Percentiles rank a stretch among this genome's conserved stretches.
phyloP scores from a whole-genome alignment of 225 moss, liverwort and hornwort species.

The Takakia lepidozioides region DNA sequence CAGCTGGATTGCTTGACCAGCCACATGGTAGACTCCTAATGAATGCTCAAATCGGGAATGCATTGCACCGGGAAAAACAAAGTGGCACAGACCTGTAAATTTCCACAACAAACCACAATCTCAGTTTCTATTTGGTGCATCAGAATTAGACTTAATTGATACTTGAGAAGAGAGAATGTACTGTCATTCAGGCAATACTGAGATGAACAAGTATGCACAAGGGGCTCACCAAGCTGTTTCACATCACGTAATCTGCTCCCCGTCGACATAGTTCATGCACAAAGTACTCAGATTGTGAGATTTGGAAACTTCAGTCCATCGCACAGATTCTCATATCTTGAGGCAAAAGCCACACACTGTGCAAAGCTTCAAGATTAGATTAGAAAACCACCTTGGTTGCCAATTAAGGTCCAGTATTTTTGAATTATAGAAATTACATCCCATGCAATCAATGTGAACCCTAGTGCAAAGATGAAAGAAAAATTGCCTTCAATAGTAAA shows the following conservation, averaged over 20 bases:
- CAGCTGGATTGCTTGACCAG: constrained; percentile 69
- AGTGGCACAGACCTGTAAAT: constrained; percentile 74
- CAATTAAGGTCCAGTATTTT: background rate
- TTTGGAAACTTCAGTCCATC: background rate
- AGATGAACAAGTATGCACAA: background rate
- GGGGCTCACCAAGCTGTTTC: constrained; percentile 64
- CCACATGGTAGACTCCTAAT: constrained; percentile 81
- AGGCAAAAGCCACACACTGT: background rate
- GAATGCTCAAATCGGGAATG: constrained; percentile 95
- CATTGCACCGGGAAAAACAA: constrained; percentile 86
- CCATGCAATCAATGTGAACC: too few species aligned
- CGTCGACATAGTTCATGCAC: constrained; percentile 15
- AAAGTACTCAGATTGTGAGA: background rate
- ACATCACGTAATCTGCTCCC: constrained; percentile 79
- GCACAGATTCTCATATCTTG: background rate
- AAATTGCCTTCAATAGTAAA: too few species aligned
- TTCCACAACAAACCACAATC: too few species aligned
- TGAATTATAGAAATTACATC: background rate
- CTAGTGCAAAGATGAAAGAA: too few species aligned
- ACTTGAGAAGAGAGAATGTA: background rate
- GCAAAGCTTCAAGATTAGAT: background rate
- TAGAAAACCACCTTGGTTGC: background rate
- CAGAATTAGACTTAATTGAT: background rate
- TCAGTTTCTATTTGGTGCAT: too few species aligned
- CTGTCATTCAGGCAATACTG: background rate